Conservation (phyloP, 306 rosid species). For the Geum urbanum region DNA sequence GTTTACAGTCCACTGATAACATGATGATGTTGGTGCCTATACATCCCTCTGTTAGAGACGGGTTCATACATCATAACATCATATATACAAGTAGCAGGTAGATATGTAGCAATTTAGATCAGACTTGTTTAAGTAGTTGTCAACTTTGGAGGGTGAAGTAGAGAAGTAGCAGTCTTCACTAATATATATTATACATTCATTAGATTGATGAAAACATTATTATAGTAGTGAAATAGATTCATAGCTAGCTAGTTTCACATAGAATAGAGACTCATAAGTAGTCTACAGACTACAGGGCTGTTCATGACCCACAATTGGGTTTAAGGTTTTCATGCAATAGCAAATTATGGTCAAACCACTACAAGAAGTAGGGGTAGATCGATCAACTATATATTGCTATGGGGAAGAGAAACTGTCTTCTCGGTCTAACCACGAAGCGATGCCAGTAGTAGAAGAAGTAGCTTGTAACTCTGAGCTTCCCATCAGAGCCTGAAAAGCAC, state of each 20-base stretch:
- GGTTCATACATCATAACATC: neutral
- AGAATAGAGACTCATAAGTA: neutral
- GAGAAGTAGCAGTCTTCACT: neutral
- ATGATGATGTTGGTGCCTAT: neutral
- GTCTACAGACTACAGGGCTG: neutral
- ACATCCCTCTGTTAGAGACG: neutral
- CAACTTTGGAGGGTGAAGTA: neutral
- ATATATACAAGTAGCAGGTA: neutral
- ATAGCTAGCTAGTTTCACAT: neutral
- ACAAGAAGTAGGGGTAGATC: neutral
- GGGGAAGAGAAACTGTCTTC: conserved; percentile 57
- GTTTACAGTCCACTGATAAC: no score
- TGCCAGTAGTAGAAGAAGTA: neutral
- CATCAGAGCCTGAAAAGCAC: conserved; percentile 36
- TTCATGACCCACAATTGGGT: neutral
- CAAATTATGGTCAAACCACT: neutral
- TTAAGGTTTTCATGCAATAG: neutral
- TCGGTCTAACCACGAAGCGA: conserved; percentile 43
- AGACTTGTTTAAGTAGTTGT: neutral
- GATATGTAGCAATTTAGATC: neutral
- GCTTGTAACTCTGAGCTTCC: conserved; percentile 26
- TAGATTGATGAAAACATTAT: neutral
- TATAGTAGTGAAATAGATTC: neutral
- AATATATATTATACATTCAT: neutral
- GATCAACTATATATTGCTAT: conserved; percentile 14